phyloP scores from a whole-genome alignment of 768 basidiomycete genomes.

The Glaciozyma martinii region DNA sequence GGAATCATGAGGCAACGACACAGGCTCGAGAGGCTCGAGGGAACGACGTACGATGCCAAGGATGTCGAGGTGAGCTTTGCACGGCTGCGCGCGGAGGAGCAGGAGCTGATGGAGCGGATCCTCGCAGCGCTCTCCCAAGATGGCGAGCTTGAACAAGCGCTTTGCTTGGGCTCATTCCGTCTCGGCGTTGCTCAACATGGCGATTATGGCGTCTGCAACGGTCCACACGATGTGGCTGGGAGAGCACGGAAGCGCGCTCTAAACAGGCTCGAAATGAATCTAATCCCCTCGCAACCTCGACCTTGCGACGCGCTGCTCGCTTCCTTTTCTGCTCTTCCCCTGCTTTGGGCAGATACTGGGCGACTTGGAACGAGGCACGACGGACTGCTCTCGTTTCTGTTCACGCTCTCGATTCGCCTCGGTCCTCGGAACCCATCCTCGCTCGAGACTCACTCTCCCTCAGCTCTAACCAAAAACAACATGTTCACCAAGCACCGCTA shows the following conservation, averaged over 20 bases:
- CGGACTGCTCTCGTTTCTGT: too few relatives aligned
- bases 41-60: constrained; percentile 25
- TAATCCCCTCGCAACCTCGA: not conserved
- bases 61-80: constrained; percentile 10
- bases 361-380: too few relatives aligned
- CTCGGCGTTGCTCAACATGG: constrained; percentile 32
- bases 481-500: too few relatives aligned
- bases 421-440: too few relatives aligned
- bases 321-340: not conserved
- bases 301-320: not conserved
- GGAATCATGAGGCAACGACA: constrained; percentile 30
- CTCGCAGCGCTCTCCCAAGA: constrained; percentile 25
- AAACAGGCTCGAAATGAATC: not conserved
- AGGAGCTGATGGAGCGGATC: not conserved
- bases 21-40: constrained; percentile 26
- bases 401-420: not conserved
- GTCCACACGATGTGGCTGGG: constrained; percentile 16
- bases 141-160: constrained; percentile 21
- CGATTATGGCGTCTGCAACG: constrained; percentile 19
- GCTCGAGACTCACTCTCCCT: too few relatives aligned
- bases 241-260: not conserved
- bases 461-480: too few relatives aligned
- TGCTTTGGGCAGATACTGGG: too few relatives aligned
- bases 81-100: too few relatives aligned
- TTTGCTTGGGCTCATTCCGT: constrained; percentile 29